Base-by-base conservation (phyloP, 2,329 filamentous ascomycete species). In the Epichloe typhina region DNA sequence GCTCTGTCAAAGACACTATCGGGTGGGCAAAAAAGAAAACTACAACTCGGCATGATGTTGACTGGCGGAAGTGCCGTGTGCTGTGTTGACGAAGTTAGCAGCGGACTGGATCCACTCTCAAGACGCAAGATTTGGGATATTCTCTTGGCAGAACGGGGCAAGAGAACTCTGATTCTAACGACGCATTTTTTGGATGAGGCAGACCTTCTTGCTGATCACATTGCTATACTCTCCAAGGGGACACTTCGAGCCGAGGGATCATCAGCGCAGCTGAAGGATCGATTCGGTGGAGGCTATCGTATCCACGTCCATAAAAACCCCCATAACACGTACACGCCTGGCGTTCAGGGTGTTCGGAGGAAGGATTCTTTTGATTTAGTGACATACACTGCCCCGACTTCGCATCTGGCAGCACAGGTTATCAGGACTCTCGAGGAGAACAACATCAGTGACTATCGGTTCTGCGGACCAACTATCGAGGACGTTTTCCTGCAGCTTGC, bases 161-260 rank as follows among this genome's bases (percentile, higher is more conserved):
- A 75, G 53, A 75, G 90, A 41, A 95, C 90, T 0, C 86, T 95
- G 58, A 79, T 96, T 41, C 67, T 96, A 52, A 96, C 90, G 0
- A 96, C 90, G 0, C 91, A 96, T 64, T 96, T 95, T 65, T 74
- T 96, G 8, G 91, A 96, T 60, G 91, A 96, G 66, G 91, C 90
- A 0, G 90, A 96, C 61, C 72, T 95, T 1, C 75, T 96, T 1
- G 85, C 89, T 0, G 91, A 96, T 61, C 84, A 90, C 54, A 94
- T 96, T 56, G 86, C 84, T 2, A 88, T 96, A 49, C 70, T 96
- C 11, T 94, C 88, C 3, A 90, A 88, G 62, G 90, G 90, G 19
- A 82, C 80, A 2, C 73, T 95, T 2, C 86, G 88, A 51, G 88
- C 87, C 0, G 75, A 88, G 58, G 90, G 90, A 3, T 89, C 88